Percentiles rank a stretch among this genome's conserved stretches.
Evolutionary conservation across 2,329 filamentous ascomycete species (phyloP).

Genomic region (Penicillium sp.): DNA sequence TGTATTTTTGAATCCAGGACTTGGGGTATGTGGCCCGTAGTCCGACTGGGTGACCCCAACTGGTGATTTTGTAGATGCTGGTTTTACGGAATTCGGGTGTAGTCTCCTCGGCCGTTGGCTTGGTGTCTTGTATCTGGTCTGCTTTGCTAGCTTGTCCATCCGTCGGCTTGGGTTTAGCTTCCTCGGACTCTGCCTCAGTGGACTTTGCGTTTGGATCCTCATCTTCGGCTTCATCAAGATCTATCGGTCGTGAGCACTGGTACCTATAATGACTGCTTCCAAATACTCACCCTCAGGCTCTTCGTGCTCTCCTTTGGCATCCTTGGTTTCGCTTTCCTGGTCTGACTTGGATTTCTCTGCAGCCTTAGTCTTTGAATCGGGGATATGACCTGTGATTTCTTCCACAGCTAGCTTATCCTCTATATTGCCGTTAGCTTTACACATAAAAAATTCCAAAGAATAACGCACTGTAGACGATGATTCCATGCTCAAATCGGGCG

Average conservation of each 20-base stretch:
- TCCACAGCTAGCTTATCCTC: slow-evolving; percentile 1
- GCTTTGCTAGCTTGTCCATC: not conserved
- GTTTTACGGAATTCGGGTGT: slow-evolving; percentile 1
- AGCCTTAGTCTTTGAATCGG: not conserved
- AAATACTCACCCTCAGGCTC: not conserved
- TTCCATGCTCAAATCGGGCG: slow-evolving; percentile 1
- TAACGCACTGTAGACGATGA: not conserved
- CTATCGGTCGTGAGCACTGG: not conserved
- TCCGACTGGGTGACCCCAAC: not conserved
- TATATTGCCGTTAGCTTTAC: not conserved
- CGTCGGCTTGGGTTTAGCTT: not conserved
- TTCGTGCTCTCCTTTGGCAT: not conserved
- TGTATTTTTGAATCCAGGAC: slow-evolving; percentile 1
- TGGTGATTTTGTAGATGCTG: not conserved
- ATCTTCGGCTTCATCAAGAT: not conserved
- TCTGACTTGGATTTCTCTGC: not conserved
- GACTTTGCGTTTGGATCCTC: not conserved
- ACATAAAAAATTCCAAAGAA: not conserved
- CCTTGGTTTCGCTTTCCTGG: not conserved
- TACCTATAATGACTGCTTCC: not conserved
- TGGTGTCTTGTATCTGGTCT: not conserved
- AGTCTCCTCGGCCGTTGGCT: not conserved
- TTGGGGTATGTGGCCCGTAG: slow-evolving; percentile 1
- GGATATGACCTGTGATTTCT: not conserved
- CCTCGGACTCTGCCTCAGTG: not conserved